phyloP scores from a whole-genome alignment of 768 basidiomycete species.

The Coprinellus aureogranulatus region DNA sequence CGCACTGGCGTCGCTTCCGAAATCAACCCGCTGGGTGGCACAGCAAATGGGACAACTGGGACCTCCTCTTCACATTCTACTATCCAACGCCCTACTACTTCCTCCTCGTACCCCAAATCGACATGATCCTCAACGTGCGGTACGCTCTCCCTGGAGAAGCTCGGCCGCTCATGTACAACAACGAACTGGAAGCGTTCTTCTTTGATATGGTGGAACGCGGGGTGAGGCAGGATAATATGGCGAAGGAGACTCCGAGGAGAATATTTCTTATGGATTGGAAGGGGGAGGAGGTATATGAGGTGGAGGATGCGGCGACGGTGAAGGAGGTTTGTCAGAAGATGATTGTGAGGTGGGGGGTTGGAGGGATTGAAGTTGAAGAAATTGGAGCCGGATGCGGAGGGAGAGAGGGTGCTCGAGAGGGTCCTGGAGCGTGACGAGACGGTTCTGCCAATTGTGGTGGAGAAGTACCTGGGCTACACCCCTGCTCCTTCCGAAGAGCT shows the following conservation, averaged over 20 bases:
- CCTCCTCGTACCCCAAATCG: slow-evolving; percentile 20
- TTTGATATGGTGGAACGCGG: slow-evolving; percentile 7
- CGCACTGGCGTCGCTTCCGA: slow-evolving; percentile 1
- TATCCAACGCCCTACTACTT: slow-evolving; percentile 18
- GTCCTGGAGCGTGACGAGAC: slow-evolving; percentile 28
- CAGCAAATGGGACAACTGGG: slow-evolving; percentile 14
- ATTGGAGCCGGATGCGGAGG: slow-evolving; percentile 25
- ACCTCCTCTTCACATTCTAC: slow-evolving; percentile 16
- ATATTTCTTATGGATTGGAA: slow-evolving; percentile 10
- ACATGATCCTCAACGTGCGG: slow-evolving; percentile 17
- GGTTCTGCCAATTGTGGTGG: slow-evolving; percentile 30
- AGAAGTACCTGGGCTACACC: slow-evolving; percentile 28
- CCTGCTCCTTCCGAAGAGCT: slow-evolving; percentile 22
- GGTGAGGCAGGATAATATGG: not conserved
- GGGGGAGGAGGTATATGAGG: slow-evolving; percentile 4
- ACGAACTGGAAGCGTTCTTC: slow-evolving; percentile 10
- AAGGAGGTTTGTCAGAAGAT: not conserved
- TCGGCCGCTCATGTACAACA: slow-evolving; percentile 14
- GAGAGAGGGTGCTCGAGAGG: slow-evolving; percentile 23
- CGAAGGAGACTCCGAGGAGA: not conserved
- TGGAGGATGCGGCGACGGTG: slow-evolving; percentile 1
- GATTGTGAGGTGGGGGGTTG: slow-evolving; percentile 8
- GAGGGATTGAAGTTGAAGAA: slow-evolving; percentile 7
- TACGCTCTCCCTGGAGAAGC: slow-evolving; percentile 18
- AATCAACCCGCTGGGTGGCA: slow-evolving; percentile 15